These are phyloP conservation scores for Dothideomycetes sp. DNA, from an alignment of 2,329 filamentous ascomycete genomes.

Conservation along the genomic window DNA sequence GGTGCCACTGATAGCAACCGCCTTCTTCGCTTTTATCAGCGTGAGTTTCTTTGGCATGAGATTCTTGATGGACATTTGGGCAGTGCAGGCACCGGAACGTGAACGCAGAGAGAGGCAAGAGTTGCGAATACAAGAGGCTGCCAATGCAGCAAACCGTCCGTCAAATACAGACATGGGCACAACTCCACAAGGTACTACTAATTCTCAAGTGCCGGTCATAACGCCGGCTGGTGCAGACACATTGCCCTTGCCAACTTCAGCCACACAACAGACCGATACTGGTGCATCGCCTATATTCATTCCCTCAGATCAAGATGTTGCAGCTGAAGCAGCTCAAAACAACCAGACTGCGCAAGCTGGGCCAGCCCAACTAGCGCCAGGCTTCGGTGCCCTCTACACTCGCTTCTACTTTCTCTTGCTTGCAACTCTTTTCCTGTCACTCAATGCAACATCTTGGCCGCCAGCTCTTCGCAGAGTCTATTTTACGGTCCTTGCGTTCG, in stretches of 20 bases:
- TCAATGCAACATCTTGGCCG: slow-evolving; percentile 52
- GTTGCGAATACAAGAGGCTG: slow-evolving; percentile 9
- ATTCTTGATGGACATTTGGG: slow-evolving; percentile 60
- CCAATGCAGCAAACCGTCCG: slow-evolving; percentile 8
- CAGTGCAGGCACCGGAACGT: slow-evolving; percentile 47
- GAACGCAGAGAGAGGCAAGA: slow-evolving; percentile 31
- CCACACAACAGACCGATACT: slow-evolving; percentile 33
- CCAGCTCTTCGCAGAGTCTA: slow-evolving; percentile 44
- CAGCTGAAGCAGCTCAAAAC: slow-evolving; percentile 28
- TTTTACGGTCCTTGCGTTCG: slow-evolving; percentile 54
- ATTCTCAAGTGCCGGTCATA: slow-evolving; percentile 16
- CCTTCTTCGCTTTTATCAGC: slow-evolving; percentile 51
- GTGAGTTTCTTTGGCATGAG: slow-evolving; percentile 55
- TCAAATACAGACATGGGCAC: not conserved
- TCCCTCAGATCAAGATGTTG: slow-evolving; percentile 49
- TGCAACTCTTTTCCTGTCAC: slow-evolving; percentile 47
- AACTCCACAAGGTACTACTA: slow-evolving; percentile 18
- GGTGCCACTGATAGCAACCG: slow-evolving; percentile 45
- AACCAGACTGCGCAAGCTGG: slow-evolving; percentile 27
- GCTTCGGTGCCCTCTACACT: slow-evolving; percentile 49
- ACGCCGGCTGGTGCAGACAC: slow-evolving; percentile 23
- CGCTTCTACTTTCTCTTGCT: slow-evolving; percentile 54
- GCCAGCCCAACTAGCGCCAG: slow-evolving; percentile 25
- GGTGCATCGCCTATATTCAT: slow-evolving; percentile 49
- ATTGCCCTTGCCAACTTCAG: slow-evolving; percentile 41